These are phyloP conservation scores for Mucor saturninus DNA, from an alignment of 371 early-diverging fungal species.

Conservation along the genomic window DNA sequence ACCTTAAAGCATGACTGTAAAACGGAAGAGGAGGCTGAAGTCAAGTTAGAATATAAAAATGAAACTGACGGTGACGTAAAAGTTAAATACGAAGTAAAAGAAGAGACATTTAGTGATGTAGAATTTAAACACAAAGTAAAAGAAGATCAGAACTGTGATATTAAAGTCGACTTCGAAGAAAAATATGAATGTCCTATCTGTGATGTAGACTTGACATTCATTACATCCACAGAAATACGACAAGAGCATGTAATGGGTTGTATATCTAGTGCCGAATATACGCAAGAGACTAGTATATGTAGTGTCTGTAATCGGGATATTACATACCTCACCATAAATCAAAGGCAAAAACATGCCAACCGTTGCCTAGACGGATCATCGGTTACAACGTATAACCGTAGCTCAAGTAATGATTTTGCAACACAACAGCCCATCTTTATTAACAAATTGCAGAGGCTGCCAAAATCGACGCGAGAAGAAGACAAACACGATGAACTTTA, in stretches of 20 bases:
- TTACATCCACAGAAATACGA: slow-evolving; percentile 29
- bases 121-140: background rate
- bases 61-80: no score
- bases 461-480: background rate
- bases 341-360: slow-evolving; percentile 24
- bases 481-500: slow-evolving; percentile 34
- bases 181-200: slow-evolving; percentile 40
- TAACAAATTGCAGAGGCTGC: slow-evolving; percentile 2
- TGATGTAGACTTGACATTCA: slow-evolving; percentile 16
- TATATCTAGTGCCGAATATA: slow-evolving; percentile 9
- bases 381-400: slow-evolving; percentile 20
- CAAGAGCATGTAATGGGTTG: slow-evolving; percentile 42
- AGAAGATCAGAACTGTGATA: background rate
- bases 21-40: no score
- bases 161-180: background rate
- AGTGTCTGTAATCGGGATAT: slow-evolving; percentile 44
- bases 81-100: no score
- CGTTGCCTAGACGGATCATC: slow-evolving; percentile 23
- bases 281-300: slow-evolving; percentile 16
- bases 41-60: no score
- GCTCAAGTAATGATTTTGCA: background rate
- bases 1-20: no score
- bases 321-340: slow-evolving; percentile 8
- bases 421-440: slow-evolving; percentile 2
- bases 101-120: no score